phyloP scores from a whole-genome alignment of 176 grass and related monocot species.

The Rhynchospora breviuscula region DNA sequence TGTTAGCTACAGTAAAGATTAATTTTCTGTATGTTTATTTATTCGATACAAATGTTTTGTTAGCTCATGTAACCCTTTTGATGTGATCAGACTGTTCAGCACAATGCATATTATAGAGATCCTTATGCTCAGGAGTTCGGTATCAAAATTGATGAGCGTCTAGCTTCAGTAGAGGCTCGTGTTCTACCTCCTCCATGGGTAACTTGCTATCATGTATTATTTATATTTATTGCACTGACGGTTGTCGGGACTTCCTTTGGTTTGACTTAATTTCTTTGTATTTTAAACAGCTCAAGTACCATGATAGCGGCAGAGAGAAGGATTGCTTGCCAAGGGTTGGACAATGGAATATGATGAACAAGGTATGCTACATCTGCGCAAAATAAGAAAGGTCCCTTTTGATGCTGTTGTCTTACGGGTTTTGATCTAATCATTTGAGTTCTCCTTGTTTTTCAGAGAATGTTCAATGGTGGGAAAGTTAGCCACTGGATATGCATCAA shows the following conservation, averaged over 20 bases:
- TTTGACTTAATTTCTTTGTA: conserved; percentile 6
- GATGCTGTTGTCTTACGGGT: not conserved
- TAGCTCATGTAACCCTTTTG: not conserved
- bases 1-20: conserved; percentile 4
- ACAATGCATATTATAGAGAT: conserved; percentile 93
- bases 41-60: not conserved
- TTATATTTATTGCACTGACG: not conserved
- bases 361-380: conserved; percentile 38
- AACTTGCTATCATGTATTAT: conserved; percentile 22
- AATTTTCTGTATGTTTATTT: not conserved
- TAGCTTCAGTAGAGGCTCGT: conserved; percentile 88
- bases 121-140: conserved; percentile 92
- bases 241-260: conserved; percentile 15
- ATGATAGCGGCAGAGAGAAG: conserved; percentile 83
- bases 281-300: conserved; percentile 74
- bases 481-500: conserved; percentile 68
- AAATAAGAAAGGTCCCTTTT: not conserved
- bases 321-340: conserved; percentile 84
- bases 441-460: conserved; percentile 52
- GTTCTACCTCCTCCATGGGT: conserved; percentile 84
- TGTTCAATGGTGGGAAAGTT: conserved; percentile 76
- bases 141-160: conserved; percentile 72
- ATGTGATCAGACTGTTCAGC: conserved; percentile 67
- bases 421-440: conserved; percentile 13
- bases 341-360: conserved; percentile 99